Conservation (phyloP, 495 filamentous ascomycete genomes). For the Aspergillus kassunensis region DNA sequence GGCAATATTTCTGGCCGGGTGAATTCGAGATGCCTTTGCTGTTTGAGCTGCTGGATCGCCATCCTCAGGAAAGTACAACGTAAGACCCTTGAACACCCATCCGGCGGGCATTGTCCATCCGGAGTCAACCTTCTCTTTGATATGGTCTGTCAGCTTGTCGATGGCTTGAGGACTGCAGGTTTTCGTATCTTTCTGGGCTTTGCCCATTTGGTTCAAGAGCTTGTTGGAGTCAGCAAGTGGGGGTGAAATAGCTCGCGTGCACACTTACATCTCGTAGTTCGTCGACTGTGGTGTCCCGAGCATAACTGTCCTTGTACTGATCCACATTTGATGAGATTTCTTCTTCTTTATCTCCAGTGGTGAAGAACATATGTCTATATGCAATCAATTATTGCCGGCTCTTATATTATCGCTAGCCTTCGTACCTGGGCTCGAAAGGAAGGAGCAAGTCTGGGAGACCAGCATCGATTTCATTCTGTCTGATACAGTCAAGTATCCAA, state of each 20-base stretch:
- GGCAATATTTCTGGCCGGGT: constrained; percentile 43
- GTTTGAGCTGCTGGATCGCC: background rate
- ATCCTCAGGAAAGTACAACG: constrained; percentile 49
- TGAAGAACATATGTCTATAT: constrained; percentile 55
- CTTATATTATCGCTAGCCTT: constrained; percentile 4
- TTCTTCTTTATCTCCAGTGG: constrained; percentile 39
- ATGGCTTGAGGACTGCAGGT: constrained; percentile 34
- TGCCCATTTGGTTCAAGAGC: constrained; percentile 47
- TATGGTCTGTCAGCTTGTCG: constrained; percentile 53
- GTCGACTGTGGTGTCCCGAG: constrained; percentile 60
- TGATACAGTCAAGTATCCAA: constrained; percentile 83
- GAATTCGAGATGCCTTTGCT: constrained; percentile 1
- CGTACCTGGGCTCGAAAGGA: constrained; percentile 65
- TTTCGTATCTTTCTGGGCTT: constrained; percentile 22
- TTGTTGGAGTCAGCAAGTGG: constrained; percentile 8
- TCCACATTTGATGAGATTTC: constrained; percentile 58
- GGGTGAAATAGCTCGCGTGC: background rate
- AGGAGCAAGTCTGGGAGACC: constrained; percentile 54
- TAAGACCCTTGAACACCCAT: constrained; percentile 64
- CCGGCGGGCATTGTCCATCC: constrained; percentile 45
- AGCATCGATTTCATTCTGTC: constrained; percentile 60
- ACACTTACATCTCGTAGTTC: constrained; percentile 56
- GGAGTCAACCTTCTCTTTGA: constrained; percentile 41
- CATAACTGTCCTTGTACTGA: constrained; percentile 78
- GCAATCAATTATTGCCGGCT: background rate